Evolutionary conservation across 2,329 filamentous ascomycete genomes (phyloP).

Genomic region (Botryotinia narcissicola): DNA sequence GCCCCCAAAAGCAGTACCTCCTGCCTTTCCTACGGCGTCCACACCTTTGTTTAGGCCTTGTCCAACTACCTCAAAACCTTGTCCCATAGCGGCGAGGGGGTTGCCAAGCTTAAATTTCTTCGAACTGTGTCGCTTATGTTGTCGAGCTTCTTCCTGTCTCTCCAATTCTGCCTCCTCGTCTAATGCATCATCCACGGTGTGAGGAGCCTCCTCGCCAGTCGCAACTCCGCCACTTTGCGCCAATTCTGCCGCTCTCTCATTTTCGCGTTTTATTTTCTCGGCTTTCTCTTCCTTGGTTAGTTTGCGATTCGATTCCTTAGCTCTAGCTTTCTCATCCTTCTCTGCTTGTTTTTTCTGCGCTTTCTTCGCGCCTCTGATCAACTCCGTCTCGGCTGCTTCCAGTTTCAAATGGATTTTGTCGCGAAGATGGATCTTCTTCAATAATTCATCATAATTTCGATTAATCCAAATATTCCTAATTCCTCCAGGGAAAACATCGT

Average conservation of each 20-base stretch:
- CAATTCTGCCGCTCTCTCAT: constrained; percentile 43
- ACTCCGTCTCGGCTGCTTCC: constrained; percentile 78
- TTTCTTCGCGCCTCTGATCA: constrained; percentile 78
- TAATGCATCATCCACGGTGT: constrained; percentile 49
- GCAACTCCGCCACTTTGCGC: constrained; percentile 52
- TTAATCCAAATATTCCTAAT: constrained; percentile 97
- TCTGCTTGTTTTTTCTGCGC: constrained; percentile 64
- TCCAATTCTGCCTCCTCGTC: constrained; percentile 40
- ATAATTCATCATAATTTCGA: constrained; percentile 76
- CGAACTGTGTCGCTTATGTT: constrained; percentile 17
- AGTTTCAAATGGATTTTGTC: constrained; percentile 68
- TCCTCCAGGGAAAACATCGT: constrained; percentile 94
- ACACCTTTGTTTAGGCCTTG: constrained; percentile 35
- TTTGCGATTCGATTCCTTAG: constrained; percentile 47
- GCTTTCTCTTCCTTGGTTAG: constrained; percentile 39
- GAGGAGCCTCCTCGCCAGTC: constrained; percentile 53
- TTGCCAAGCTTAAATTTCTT: constrained; percentile 32
- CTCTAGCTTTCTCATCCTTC: constrained; percentile 44
- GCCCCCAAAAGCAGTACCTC: constrained; percentile 47
- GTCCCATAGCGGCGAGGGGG: constrained; percentile 33
- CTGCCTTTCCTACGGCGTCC: constrained; percentile 38
- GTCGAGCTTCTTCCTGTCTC: constrained; percentile 23
- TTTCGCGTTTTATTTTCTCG: constrained; percentile 31
- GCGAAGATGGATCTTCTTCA: constrained; percentile 78
- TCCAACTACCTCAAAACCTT: constrained; percentile 34